These are phyloP conservation scores for Skeletonema tropicum DNA, from an alignment of 108 stramenopile species.

Conservation along the genomic window DNA sequence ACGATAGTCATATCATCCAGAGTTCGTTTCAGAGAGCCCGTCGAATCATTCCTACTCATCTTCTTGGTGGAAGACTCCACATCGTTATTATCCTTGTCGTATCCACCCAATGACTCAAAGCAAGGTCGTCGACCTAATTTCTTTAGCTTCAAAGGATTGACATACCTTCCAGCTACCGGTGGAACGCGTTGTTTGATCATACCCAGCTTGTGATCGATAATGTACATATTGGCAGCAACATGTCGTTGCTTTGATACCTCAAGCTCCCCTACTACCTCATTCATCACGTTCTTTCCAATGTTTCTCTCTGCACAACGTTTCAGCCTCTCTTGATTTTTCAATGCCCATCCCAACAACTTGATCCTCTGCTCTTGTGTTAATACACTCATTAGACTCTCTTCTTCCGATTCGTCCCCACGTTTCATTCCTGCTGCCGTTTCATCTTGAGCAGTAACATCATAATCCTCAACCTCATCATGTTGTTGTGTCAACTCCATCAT, in stretches of 20 bases:
- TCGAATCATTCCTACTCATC: slow-evolving; percentile 51
- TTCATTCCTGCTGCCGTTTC: not conserved
- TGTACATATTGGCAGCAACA: slow-evolving; percentile 85
- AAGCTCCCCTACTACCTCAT: slow-evolving; percentile 20
- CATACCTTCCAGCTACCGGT: slow-evolving; percentile 20
- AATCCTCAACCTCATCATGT: not conserved
- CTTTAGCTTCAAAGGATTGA: slow-evolving; percentile 56
- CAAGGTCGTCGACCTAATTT: slow-evolving; percentile 75
- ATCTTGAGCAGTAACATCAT: not conserved
- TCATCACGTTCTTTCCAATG: not conserved
- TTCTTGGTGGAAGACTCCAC: slow-evolving; percentile 10
- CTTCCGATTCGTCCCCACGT: slow-evolving; percentile 8
- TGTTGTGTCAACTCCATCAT: slow-evolving; percentile 57
- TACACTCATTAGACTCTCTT: slow-evolving; percentile 27
- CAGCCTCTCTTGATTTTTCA: slow-evolving; percentile 50
- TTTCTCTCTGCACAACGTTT: slow-evolving; percentile 19
- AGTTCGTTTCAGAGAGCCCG: slow-evolving; percentile 78
- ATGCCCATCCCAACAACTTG: slow-evolving; percentile 74
- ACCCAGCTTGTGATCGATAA: slow-evolving; percentile 72
- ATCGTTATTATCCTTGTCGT: slow-evolving; percentile 41
- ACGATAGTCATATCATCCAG: slow-evolving; percentile 50
- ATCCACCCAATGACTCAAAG: slow-evolving; percentile 79
- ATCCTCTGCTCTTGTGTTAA: slow-evolving; percentile 70
- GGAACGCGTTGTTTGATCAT: slow-evolving; percentile 46
- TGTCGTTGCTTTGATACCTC: slow-evolving; percentile 58